Base-by-base conservation (phyloP, 805 yeast species). In the Tetrapisispora namnaoensis region DNA sequence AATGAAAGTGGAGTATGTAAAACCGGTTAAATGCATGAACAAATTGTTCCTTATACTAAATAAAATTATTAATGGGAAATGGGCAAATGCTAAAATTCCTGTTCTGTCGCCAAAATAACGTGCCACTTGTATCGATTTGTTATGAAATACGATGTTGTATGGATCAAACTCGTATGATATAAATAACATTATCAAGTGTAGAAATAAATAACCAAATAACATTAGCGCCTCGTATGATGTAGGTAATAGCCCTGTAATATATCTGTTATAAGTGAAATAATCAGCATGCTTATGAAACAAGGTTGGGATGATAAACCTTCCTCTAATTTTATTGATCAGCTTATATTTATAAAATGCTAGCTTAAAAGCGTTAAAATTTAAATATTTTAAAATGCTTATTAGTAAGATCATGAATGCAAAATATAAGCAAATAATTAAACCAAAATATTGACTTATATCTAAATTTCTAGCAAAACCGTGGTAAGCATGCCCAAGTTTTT, bases 41-140 rank as follows among this genome's bases (percentile, higher is more conserved):
- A 86, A 70, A 62, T 83, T 86, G 64, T 84, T 86, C 58, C 95
- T 70, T 10, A 88, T 85, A 8, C 86, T 83, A 60, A 86, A 81
- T 35, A 84, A 59, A 20, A 80, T 70, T 32, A 80, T 57, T 4
- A 75, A 54, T 0, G 93, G 91, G 51, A 81, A 54, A 39, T 70
- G 69, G 1, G 69, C 68, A 54, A 70, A 66, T 16, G 74, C 72
- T 27, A 75, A 53, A 5, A 74, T 75, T 1, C 78, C 80, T 0
- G 75, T 62, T 55, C 79, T 61, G 56, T 75, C 78, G 3, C 75
- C 78, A 4, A 66, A 49, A 32, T 69, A 58, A 53, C 65, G 37
- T 60, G 65, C 37, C 16, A 45, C 21, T 42, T 60, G 63, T 24
- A 51, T 35, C 1, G 27, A 22, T 17, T 47, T 52, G 2, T 55